These are phyloP conservation scores for Ceratobasidium sp. DNA, from an alignment of 1,284 basidiomycete species.

Conservation along the genomic window DNA sequence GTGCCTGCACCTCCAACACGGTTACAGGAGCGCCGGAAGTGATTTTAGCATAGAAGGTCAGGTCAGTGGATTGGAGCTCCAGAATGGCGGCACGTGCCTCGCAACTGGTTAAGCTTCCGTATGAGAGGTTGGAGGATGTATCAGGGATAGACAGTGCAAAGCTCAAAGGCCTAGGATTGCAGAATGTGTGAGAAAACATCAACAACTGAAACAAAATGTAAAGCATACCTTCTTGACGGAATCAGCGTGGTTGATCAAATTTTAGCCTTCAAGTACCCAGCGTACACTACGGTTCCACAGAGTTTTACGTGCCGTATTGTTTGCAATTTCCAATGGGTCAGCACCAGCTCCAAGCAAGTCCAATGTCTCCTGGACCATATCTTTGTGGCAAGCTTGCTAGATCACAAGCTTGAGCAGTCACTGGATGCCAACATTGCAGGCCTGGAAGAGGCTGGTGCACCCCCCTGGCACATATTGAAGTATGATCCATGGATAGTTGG, in stretches of 20 bases:
- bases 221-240: constrained; percentile 27
- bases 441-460: constrained; percentile 53
- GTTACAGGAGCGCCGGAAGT: not conserved
- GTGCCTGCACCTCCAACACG: not conserved
- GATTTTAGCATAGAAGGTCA: not conserved
- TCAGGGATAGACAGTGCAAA: constrained; percentile 28
- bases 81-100: constrained; percentile 20
- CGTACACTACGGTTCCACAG: constrained; percentile 11
- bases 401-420: constrained; percentile 55
- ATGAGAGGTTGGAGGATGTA: constrained; percentile 46
- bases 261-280: constrained; percentile 13
- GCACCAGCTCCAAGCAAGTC: constrained; percentile 45
- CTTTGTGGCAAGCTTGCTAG: constrained; percentile 54
- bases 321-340: constrained; percentile 39
- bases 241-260: constrained; percentile 22
- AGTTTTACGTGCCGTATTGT: not conserved
- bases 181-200: not conserved
- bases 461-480: constrained; percentile 52
- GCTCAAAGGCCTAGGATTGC: constrained; percentile 43
- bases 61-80: not conserved
- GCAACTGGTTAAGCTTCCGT: constrained; percentile 40
- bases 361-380: constrained; percentile 53
- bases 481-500: constrained; percentile 51
- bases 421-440: constrained; percentile 58
- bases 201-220: not conserved